phyloP scores from a whole-genome alignment of 306 rosid species.

The Rosa rugosa region DNA sequence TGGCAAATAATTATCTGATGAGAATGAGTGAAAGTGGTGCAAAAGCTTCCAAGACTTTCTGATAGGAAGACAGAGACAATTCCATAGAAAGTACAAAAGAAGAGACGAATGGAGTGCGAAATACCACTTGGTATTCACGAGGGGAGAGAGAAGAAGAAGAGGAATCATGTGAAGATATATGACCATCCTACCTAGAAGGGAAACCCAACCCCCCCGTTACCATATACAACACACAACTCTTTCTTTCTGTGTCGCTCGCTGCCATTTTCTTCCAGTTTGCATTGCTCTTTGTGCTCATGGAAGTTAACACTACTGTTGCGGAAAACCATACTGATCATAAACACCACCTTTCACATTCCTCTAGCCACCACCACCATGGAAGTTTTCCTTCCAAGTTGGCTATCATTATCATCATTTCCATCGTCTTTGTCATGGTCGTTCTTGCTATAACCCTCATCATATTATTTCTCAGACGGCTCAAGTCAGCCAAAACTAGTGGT shows the following conservation, averaged over 20 bases:
- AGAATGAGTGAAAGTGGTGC: constrained; percentile 21
- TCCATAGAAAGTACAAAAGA: constrained; percentile 43
- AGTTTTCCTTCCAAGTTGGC: constrained; percentile 53
- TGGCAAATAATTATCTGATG: constrained; percentile 16
- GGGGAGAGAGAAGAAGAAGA: constrained; percentile 23
- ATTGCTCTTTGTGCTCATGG: constrained; percentile 59
- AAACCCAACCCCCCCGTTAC: constrained; percentile 27
- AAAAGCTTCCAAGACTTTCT: constrained; percentile 41
- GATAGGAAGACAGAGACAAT: constrained; percentile 43
- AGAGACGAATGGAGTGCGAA: constrained; percentile 40
- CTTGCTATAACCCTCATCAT: constrained; percentile 49
- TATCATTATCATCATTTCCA: constrained; percentile 44
- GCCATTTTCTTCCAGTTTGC: constrained; percentile 20
- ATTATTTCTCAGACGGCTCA: constrained; percentile 58
- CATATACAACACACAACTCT: constrained; percentile 18
- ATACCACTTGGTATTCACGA: constrained; percentile 43
- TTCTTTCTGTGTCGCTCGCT: constrained; percentile 26
- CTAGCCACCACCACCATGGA: constrained; percentile 25
- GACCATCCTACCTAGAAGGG: not conserved
- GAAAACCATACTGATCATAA: constrained; percentile 32
- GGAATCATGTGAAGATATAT: constrained; percentile 30
- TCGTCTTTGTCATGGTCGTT: constrained; percentile 33
- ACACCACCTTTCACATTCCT: constrained; percentile 33
- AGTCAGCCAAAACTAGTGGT: constrained; percentile 37
- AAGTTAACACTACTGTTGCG: constrained; percentile 39